These are phyloP conservation scores for Neofusicoccum parvum DNA, from an alignment of 2,329 filamentous ascomycete species.

Conservation along the genomic window DNA sequence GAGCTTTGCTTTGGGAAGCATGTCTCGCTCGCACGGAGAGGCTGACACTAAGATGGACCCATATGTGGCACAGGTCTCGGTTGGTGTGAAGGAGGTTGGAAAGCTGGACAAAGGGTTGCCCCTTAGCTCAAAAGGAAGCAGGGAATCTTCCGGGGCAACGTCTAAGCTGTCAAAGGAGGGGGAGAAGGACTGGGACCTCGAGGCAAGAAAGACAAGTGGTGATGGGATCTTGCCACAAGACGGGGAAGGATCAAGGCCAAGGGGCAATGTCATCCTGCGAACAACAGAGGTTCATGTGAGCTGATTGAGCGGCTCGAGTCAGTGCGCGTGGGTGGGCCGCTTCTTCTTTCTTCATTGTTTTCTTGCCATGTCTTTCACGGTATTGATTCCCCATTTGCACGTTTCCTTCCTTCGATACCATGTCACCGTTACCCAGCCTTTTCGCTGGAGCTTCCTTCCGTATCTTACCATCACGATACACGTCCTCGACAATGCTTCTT, in stretches of 20 bases:
- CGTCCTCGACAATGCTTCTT: not conserved
- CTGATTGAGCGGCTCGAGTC: not conserved
- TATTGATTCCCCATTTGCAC: not conserved
- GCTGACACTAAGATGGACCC: not conserved
- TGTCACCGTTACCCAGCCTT: not conserved
- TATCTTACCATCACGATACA: not conserved
- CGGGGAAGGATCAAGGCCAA: not conserved
- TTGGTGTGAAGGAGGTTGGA: not conserved
- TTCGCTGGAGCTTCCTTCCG: not conserved
- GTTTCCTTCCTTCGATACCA: not conserved
- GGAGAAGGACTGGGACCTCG: slow-evolving; percentile 14
- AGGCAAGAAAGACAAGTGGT: slow-evolving; percentile 12
- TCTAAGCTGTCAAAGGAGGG: not conserved
- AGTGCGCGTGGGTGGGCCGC: not conserved
- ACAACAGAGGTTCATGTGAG: slow-evolving; percentile 18
- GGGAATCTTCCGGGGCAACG: not conserved
- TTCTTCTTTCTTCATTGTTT: not conserved
- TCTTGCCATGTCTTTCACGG: not conserved
- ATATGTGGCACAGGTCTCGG: slow-evolving; percentile 15
- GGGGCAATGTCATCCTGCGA: slow-evolving; percentile 3
- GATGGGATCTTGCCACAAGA: slow-evolving; percentile 9
- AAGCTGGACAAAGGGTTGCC: not conserved
- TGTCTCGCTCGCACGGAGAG: not conserved
- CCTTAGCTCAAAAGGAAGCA: not conserved
- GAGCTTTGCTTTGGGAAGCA: not conserved